Percentiles rank a stretch among this genome's conserved stretches.
These are phyloP conservation scores for Pugionium cornutum DNA, from an alignment of 345 rosid genomes.

Conservation along the genomic window DNA sequence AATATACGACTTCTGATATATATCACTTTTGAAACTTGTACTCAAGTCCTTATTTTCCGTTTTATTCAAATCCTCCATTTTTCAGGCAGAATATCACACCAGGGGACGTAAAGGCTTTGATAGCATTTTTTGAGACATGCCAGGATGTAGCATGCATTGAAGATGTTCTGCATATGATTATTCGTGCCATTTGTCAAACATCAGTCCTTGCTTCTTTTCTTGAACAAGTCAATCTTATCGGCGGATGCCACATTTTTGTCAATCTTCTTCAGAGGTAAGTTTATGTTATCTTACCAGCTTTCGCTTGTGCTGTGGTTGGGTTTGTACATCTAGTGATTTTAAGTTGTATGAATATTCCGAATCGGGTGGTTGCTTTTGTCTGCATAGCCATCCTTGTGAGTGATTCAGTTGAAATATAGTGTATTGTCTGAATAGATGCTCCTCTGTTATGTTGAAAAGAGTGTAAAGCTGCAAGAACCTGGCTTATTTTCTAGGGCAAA, in stretches of 20 bases:
- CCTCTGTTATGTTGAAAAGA: constrained; percentile 17
- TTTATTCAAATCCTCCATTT: constrained; percentile 28
- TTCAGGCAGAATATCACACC: constrained; percentile 74
- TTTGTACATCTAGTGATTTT: constrained; percentile 20
- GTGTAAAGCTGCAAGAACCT: constrained; percentile 15
- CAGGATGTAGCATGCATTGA: constrained; percentile 90
- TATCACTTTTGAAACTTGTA: constrained; percentile 12
- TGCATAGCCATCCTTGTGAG: constrained; percentile 13
- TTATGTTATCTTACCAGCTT: constrained; percentile 18
- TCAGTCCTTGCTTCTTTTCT: constrained; percentile 70
- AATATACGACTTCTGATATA: constrained; percentile 15
- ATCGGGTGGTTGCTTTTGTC: constrained; percentile 11
- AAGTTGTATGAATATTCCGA: constrained; percentile 10
- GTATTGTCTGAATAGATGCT: constrained; percentile 1
- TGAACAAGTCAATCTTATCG: constrained; percentile 79
- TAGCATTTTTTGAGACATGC: constrained; percentile 84
- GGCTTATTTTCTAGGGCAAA: constrained; percentile 22
- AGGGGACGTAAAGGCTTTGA: constrained; percentile 70
- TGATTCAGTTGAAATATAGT: constrained; percentile 6
- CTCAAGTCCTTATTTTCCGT: constrained; percentile 20
- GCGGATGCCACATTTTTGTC: constrained; percentile 87
- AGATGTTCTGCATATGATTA: constrained; percentile 89
- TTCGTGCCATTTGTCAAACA: constrained; percentile 82
- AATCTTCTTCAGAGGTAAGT: constrained; percentile 85
- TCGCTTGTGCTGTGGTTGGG: not conserved